Evolutionary conservation across 2,329 filamentous ascomycete species (phyloP).

Genomic region (Nigrograna mackinnonii): DNA sequence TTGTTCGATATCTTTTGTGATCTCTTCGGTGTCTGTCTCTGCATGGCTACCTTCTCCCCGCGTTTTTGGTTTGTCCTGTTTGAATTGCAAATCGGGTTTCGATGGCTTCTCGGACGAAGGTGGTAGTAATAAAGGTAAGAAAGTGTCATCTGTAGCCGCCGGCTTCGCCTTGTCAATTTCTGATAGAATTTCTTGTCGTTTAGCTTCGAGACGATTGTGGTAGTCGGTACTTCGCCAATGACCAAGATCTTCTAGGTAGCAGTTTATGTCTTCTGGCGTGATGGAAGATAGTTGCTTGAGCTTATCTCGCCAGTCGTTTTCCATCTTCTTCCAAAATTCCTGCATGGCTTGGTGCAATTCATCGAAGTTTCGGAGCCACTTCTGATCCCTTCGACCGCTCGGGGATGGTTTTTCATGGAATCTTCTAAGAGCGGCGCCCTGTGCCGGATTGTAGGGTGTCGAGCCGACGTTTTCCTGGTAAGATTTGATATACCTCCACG

Average conservation of each 20-base stretch:
- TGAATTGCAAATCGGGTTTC: no score
- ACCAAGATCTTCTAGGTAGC: conserved; percentile 1
- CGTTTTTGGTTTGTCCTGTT: no score
- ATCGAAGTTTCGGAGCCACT: conserved; percentile 10
- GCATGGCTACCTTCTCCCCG: no score
- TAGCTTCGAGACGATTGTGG: conserved; percentile 1
- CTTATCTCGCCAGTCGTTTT: not conserved
- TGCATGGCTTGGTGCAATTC: conserved; percentile 3
- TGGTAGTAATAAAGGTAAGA: conserved; percentile 5
- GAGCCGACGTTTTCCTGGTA: not conserved
- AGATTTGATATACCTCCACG: conserved; percentile 5
- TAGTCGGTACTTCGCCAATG: conserved; percentile 9
- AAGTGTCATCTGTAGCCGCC: conserved; percentile 3
- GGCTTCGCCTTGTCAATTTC: conserved; percentile 4
- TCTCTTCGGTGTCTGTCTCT: no score
- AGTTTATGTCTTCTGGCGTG: conserved; percentile 1
- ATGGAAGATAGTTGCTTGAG: no score
- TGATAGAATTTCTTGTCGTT: conserved; percentile 4
- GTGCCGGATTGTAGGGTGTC: not conserved
- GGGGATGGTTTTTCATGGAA: conserved; percentile 4
- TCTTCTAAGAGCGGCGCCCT: not conserved
- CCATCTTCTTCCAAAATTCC: conserved; percentile 7
- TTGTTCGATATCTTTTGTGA: not conserved
- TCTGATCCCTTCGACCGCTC: conserved; percentile 4
- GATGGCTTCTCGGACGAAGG: no score